phyloP scores from a whole-genome alignment of 2,329 filamentous ascomycete genomes.

The Neonectria hederae region DNA sequence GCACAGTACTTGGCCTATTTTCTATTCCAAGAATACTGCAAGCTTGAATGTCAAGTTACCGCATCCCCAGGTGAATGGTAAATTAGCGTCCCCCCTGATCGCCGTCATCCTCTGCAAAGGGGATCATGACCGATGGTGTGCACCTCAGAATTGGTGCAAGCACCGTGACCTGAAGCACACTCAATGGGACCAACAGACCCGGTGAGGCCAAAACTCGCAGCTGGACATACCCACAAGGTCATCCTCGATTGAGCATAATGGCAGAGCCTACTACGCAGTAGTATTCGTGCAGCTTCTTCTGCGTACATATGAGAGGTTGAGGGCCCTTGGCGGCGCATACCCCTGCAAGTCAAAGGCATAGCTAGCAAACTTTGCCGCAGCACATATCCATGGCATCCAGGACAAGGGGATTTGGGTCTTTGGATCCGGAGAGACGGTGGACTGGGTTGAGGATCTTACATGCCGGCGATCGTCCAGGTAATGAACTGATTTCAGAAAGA shows the following conservation, averaged over 20 bases:
- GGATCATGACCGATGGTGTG: conserved; percentile 17
- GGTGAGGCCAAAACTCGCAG: conserved; percentile 7
- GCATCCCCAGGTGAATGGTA: conserved; percentile 5
- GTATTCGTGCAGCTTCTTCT: background rate
- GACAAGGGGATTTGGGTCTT: conserved; percentile 27
- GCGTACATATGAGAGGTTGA: conserved; percentile 15
- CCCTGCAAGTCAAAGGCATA: conserved; percentile 1
- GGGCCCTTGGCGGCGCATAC: conserved; percentile 10
- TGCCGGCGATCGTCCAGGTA: conserved; percentile 35
- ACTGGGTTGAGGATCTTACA: conserved; percentile 36
- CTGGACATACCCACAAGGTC: conserved; percentile 2
- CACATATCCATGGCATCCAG: conserved; percentile 23
- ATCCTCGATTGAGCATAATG: conserved; percentile 11
- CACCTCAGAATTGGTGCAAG: conserved; percentile 5
- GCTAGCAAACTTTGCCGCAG: conserved; percentile 22
- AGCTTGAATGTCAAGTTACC: conserved; percentile 6
- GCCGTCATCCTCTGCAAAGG: conserved; percentile 21
- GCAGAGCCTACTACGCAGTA: background rate
- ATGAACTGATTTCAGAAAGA: conserved; percentile 35
- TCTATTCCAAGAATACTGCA: background rate
- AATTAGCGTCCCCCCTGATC: conserved; percentile 20
- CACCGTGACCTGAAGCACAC: conserved; percentile 6
- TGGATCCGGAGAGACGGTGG: conserved; percentile 34
- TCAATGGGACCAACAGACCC: background rate
- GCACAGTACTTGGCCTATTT: background rate